These are phyloP conservation scores for Yamadazyma olivae DNA, from an alignment of 805 yeast genomes.

Conservation along the genomic window DNA sequence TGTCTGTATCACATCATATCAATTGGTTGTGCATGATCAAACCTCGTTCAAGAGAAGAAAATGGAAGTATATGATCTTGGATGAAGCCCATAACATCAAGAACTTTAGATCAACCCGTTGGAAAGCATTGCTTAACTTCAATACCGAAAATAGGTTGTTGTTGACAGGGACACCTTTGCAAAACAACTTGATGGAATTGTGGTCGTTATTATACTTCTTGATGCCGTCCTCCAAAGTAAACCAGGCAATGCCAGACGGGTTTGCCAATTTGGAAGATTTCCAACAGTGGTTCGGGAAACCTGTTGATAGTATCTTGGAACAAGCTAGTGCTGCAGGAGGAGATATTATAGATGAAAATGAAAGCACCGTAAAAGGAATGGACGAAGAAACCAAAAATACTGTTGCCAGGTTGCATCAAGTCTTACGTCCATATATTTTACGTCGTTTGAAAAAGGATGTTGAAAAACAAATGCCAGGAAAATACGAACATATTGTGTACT, in stretches of 20 bases:
- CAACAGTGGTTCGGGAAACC: constrained; percentile 99
- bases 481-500: constrained; percentile 90
- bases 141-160: constrained; percentile 81
- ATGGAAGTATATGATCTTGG: constrained; percentile 96
- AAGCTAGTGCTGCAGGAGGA: constrained; percentile 44
- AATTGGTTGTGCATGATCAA: constrained; percentile 96
- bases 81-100: constrained; percentile 97
- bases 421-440: constrained; percentile 82
- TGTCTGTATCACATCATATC: constrained; percentile 95
- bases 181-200: constrained; percentile 88
- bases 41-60: constrained; percentile 85
- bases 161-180: constrained; percentile 97
- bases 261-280: constrained; percentile 92
- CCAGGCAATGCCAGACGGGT: constrained; percentile 87
- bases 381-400: constrained; percentile 77
- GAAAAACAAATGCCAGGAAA: constrained; percentile 99
- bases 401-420: constrained; percentile 91
- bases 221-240: constrained; percentile 85
- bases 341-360: constrained; percentile 45
- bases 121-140: constrained; percentile 93
- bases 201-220: constrained; percentile 91
- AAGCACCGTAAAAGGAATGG: constrained; percentile 41
- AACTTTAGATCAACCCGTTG: constrained; percentile 95
- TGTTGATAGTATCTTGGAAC: constrained; percentile 87
- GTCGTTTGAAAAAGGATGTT: constrained; percentile 93